Evolutionary conservation across 108 stramenopile species (phyloP).

Genomic region (Nitzschia inconspicua): DNA sequence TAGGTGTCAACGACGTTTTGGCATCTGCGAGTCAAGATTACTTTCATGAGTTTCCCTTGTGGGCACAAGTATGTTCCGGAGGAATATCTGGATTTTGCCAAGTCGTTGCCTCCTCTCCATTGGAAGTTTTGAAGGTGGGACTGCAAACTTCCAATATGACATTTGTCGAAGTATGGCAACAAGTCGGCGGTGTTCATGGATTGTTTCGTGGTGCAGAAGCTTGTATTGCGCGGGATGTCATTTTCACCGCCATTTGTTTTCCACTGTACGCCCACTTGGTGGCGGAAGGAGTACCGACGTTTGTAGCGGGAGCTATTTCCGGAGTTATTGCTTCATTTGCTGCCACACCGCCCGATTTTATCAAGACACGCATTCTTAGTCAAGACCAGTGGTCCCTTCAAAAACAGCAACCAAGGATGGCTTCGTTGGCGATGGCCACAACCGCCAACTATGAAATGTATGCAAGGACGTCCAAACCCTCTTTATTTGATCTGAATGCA

Average conservation of each 20-base stretch:
- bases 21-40: slow-evolving; percentile 9
- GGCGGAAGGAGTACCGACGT: not conserved
- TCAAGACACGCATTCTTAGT: slow-evolving; percentile 43
- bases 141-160: slow-evolving; percentile 35
- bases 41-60: slow-evolving; percentile 1
- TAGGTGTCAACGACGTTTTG: slow-evolving; percentile 52
- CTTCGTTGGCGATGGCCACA: too few species aligned
- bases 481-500: not conserved
- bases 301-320: slow-evolving; percentile 43
- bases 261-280: slow-evolving; percentile 10
- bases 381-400: not conserved
- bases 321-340: slow-evolving; percentile 40
- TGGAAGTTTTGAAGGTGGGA: slow-evolving; percentile 66
- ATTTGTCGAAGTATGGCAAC: not conserved
- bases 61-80: slow-evolving; percentile 28
- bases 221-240: slow-evolving; percentile 14
- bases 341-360: slow-evolving; percentile 53
- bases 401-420: too few species aligned
- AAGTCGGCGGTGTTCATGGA: not conserved
- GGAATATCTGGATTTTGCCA: slow-evolving; percentile 47
- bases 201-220: slow-evolving; percentile 20
- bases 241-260: slow-evolving; percentile 23
- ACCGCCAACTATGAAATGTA: too few species aligned
- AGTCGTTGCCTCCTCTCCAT: slow-evolving; percentile 61
- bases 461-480: not conserved